These are phyloP conservation scores for Ganoderma multipileum DNA, from an alignment of 1,284 basidiomycete species.

Conservation along the genomic window DNA sequence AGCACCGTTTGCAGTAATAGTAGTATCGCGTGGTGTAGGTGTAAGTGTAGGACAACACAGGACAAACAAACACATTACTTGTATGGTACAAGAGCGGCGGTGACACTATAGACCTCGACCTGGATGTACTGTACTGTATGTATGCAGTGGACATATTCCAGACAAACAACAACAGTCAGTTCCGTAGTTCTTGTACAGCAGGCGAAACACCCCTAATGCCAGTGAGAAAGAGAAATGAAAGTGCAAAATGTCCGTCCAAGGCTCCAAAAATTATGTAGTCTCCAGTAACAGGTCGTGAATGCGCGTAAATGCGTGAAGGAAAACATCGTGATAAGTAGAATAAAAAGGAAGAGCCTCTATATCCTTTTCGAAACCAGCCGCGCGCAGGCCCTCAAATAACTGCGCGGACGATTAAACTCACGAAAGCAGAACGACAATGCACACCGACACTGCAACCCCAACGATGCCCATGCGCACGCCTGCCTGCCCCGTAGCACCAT, in stretches of 20 bases:
- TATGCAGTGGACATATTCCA: not conserved
- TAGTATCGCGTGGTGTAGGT: too few relatives aligned
- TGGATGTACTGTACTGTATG: not conserved
- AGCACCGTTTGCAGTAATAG: too few relatives aligned
- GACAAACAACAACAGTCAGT: not conserved
- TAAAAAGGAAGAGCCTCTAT: not conserved
- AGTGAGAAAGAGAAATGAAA: too few relatives aligned
- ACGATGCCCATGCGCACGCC: not conserved
- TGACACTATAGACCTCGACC: too few relatives aligned
- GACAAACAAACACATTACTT: not conserved
- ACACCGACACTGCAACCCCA: not conserved
- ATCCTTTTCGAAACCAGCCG: too few relatives aligned
- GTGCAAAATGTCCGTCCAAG: not conserved
- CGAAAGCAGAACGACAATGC: not conserved
- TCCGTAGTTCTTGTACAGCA: not conserved
- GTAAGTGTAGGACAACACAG: too few relatives aligned
- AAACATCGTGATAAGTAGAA: not conserved
- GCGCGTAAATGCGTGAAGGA: not conserved
- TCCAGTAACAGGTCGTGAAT: too few relatives aligned
- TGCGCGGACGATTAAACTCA: not conserved
- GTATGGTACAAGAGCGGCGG: too few relatives aligned
- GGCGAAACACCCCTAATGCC: too few relatives aligned
- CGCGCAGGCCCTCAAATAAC: too few relatives aligned
- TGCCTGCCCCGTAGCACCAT: slow-evolving; percentile 21
- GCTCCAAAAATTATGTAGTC: too few relatives aligned